Evolutionary conservation across 305 asterid genomes (phyloP).

Genomic region (Fraxinus dipetala): DNA sequence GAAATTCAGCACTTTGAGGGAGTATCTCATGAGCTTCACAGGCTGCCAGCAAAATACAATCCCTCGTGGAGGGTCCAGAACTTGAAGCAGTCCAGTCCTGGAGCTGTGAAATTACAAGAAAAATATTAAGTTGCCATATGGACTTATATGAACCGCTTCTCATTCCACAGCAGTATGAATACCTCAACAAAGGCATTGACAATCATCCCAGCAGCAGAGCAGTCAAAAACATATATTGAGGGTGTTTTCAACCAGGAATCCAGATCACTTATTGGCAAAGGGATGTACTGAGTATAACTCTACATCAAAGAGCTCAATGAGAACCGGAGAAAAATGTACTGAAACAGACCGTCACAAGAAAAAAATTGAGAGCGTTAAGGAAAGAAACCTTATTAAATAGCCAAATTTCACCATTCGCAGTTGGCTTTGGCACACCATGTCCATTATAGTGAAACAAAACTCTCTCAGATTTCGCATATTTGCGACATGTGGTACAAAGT

Average conservation of each 20-base stretch:
- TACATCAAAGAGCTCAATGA: slow-evolving; percentile 36
- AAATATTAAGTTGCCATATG: slow-evolving; percentile 12
- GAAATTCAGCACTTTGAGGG: slow-evolving; percentile 94
- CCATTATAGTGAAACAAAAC: slow-evolving; percentile 96
- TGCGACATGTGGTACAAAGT: slow-evolving; percentile 88
- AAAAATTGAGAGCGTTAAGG: slow-evolving; percentile 14
- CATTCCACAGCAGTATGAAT: slow-evolving; percentile 1
- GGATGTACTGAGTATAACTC: slow-evolving; percentile 97
- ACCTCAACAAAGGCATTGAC: slow-evolving; percentile 89
- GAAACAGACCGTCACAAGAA: neutral
- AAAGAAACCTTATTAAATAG: slow-evolving; percentile 76
- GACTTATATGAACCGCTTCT: slow-evolving; percentile 5
- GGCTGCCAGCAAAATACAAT: slow-evolving; percentile 95
- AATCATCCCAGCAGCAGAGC: slow-evolving; percentile 98
- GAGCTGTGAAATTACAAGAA: slow-evolving; percentile 48
- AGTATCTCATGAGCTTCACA: slow-evolving; percentile 97
- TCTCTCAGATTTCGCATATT: slow-evolving; percentile 93
- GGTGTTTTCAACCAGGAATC: slow-evolving; percentile 99
- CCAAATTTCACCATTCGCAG: slow-evolving; percentile 98
- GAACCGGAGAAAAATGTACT: slow-evolving; percentile 20
- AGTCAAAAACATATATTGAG: slow-evolving; percentile 93
- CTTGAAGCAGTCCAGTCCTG: slow-evolving; percentile 67
- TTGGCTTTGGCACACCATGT: slow-evolving; percentile 99
- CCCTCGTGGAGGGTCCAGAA: slow-evolving; percentile 65
- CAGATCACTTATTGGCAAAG: slow-evolving; percentile 77